phyloP scores from a whole-genome alignment of 345 rosid species.

The Sisymbrium altissimum region DNA sequence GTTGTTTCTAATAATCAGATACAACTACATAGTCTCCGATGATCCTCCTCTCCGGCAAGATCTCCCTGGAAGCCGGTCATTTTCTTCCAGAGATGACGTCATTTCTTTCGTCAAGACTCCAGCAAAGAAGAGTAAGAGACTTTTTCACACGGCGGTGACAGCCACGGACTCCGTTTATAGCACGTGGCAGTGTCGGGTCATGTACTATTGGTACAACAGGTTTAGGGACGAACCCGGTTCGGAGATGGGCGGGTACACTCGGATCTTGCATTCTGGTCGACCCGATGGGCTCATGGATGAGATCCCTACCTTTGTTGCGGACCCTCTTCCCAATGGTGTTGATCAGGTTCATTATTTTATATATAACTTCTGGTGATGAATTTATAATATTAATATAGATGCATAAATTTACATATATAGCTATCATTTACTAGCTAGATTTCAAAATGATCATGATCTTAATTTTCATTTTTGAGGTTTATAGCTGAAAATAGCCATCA shows the following conservation, averaged over 20 bases:
- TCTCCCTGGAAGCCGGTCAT: conserved; percentile 66
- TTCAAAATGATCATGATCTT: not conserved
- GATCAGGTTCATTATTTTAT: conserved; percentile 60
- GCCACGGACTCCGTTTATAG: conserved; percentile 90
- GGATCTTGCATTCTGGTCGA: conserved; percentile 92
- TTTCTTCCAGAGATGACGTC: conserved; percentile 53
- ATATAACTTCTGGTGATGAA: not conserved
- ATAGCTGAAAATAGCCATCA: not conserved
- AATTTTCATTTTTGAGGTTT: not conserved
- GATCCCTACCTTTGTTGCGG: conserved; percentile 92
- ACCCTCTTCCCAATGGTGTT: conserved; percentile 87
- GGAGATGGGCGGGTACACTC: conserved; percentile 93
- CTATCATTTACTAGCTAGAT: not conserved
- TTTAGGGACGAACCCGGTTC: conserved; percentile 52
- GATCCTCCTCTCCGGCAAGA: conserved; percentile 76
- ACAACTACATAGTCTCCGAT: conserved; percentile 81
- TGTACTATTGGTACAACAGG: conserved; percentile 98
- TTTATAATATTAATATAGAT: not conserved
- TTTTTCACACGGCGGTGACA: conserved; percentile 95
- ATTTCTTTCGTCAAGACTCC: conserved; percentile 35
- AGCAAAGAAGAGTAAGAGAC: conserved; percentile 37
- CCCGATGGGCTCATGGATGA: conserved; percentile 82
- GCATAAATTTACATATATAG: not conserved
- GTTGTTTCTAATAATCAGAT: conserved; percentile 72
- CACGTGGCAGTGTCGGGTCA: conserved; percentile 93